phyloP scores from a whole-genome alignment of 768 basidiomycete species.

The Sporobolomyces roseus region DNA sequence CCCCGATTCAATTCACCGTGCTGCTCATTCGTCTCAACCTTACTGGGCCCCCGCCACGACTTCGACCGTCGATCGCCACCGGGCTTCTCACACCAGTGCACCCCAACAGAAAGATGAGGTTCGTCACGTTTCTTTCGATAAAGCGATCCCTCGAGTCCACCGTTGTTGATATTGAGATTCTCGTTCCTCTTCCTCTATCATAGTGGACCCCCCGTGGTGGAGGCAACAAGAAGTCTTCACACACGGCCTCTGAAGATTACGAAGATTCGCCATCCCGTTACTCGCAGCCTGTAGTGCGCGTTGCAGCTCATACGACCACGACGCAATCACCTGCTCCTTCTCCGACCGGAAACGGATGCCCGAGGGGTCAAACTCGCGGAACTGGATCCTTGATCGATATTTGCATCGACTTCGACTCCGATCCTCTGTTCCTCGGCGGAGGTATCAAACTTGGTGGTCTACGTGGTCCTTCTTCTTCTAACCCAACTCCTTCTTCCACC shows the following conservation, averaged over 20 bases:
- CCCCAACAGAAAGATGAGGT: conserved; percentile 18
- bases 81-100: conserved; percentile 3
- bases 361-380: conserved; percentile 6
- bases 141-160: no score
- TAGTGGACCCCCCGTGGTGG: conserved; percentile 12
- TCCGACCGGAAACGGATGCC: neutral
- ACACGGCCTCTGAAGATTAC: neutral
- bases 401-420: conserved; percentile 23
- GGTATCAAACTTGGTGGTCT: neutral
- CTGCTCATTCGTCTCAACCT: neutral
- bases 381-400: conserved; percentile 1
- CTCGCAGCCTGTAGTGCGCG: no score
- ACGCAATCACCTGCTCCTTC: neutral
- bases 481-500: neutral
- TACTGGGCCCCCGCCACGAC: neutral
- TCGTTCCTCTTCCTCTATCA: neutral
- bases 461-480: neutral
- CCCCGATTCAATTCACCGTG: neutral
- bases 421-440: conserved; percentile 1
- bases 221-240: neutral
- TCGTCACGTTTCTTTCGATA: neutral
- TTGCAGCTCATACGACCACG: no score
- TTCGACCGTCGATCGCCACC: neutral
- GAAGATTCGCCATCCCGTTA: neutral
- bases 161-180: no score